These are phyloP conservation scores for Amanita jacksonii DNA, from an alignment of 768 basidiomycete species.

Conservation along the genomic window DNA sequence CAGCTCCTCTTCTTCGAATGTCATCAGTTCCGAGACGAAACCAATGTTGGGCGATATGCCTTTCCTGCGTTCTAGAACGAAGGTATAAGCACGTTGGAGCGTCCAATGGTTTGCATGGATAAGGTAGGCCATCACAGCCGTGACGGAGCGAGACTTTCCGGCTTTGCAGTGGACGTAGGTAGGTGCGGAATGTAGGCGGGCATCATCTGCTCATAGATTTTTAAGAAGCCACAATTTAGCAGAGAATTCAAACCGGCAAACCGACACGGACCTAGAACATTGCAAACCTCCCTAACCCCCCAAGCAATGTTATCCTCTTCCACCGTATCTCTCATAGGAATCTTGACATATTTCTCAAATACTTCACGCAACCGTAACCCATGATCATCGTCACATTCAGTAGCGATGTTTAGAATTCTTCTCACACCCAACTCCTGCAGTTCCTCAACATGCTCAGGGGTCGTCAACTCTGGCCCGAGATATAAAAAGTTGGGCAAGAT, in stretches of 20 bases:
- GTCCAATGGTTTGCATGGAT: conserved; percentile 98
- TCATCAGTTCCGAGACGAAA: conserved; percentile 95
- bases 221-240: conserved; percentile 3
- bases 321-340: conserved; percentile 92
- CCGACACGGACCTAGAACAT: conserved; percentile 64
- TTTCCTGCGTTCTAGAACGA: conserved; percentile 85
- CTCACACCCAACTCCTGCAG: conserved; percentile 70
- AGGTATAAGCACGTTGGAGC: conserved; percentile 81
- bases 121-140: conserved; percentile 94
- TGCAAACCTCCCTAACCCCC: conserved; percentile 78
- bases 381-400: conserved; percentile 81
- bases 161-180: conserved; percentile 96
- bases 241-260: background rate
- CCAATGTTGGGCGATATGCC: conserved; percentile 97
- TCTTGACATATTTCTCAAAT: conserved; percentile 79
- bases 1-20: conserved; percentile 86
- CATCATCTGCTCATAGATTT: conserved; percentile 64
- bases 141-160: conserved; percentile 92
- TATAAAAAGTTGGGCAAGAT: conserved; percentile 89
- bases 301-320: conserved; percentile 84
- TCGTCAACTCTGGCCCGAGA: conserved; percentile 81
- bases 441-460: conserved; percentile 64
- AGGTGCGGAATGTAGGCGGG: conserved; percentile 77
- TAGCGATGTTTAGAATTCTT: conserved; percentile 85
- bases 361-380: conserved; percentile 54